phyloP scores from a whole-genome alignment of 108 stramenopile genomes.

The Cylindrotheca fusiformis region DNA sequence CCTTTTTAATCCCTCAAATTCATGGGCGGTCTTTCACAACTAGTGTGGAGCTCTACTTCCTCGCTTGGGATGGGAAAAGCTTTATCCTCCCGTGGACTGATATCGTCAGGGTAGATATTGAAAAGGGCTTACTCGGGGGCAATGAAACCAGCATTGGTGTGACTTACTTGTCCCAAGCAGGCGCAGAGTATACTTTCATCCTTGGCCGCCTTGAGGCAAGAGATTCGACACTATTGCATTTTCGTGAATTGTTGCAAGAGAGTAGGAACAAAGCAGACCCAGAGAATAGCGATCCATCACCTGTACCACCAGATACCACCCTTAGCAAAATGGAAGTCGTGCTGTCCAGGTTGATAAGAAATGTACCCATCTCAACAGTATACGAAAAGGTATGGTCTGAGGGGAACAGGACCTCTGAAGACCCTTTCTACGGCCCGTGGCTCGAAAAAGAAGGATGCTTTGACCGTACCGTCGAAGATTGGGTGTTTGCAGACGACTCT shows the following conservation, averaged over 20 bases:
- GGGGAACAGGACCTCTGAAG: conserved; percentile 21
- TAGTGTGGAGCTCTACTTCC: conserved; percentile 31
- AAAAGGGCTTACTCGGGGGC: conserved; percentile 36
- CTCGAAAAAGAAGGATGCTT: conserved; percentile 56
- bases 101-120: conserved; percentile 48
- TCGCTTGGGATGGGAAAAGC: conserved; percentile 43
- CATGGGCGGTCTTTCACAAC: conserved; percentile 49
- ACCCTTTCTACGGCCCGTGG: conserved; percentile 70
- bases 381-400: conserved; percentile 74
- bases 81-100: conserved; percentile 29
- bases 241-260: conserved; percentile 6
- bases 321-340: conserved; percentile 69
- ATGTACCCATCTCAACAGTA: conserved; percentile 57
- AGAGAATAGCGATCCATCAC: conserved; percentile 8
- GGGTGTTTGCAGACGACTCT: conserved; percentile 41
- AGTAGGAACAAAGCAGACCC: neutral
- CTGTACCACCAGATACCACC: conserved; percentile 49
- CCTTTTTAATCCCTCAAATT: conserved; percentile 21
- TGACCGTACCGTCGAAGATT: conserved; percentile 60
- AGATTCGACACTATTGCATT: conserved; percentile 11
- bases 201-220: conserved; percentile 22
- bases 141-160: conserved; percentile 28
- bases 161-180: conserved; percentile 3
- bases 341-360: conserved; percentile 46
- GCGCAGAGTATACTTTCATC: conserved; percentile 14